Conservation (phyloP, 495 filamentous ascomycete species). For the Xylaria venustula region DNA sequence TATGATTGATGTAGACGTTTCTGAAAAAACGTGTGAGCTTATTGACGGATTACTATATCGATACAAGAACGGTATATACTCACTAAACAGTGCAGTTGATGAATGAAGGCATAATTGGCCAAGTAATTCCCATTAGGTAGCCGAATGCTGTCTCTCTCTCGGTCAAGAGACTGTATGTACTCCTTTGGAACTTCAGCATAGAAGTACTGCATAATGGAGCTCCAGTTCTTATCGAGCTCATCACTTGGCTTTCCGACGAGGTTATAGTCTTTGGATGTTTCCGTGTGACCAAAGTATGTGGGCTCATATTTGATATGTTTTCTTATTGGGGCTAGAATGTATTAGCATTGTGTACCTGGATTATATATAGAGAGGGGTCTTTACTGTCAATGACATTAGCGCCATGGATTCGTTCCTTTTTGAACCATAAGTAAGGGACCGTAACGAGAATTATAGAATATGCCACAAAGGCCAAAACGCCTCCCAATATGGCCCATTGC, state of each 20-base stretch:
- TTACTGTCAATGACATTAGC: constrained; percentile 12
- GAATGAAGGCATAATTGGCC: constrained; percentile 13
- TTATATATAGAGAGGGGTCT: neutral
- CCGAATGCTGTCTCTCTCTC: constrained; percentile 11
- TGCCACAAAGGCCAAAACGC: neutral
- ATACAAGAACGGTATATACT: too few relatives aligned
- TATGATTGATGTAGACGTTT: constrained; percentile 15
- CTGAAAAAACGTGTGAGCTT: too few relatives aligned
- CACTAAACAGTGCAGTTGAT: constrained; percentile 9
- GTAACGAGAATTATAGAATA: neutral
- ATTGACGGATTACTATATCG: too few relatives aligned
- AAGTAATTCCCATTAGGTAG: constrained; percentile 12
- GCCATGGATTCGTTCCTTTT: constrained; percentile 5
- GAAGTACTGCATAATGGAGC: constrained; percentile 11
- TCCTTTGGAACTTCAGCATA: constrained; percentile 12
- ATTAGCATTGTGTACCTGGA: neutral
- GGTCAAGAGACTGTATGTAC: constrained; percentile 10
- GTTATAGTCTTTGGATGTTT: constrained; percentile 8
- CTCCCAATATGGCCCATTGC: neutral
- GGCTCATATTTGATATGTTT: constrained; percentile 13
- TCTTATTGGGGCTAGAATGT: constrained; percentile 1
- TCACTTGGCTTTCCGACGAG: constrained; percentile 7
- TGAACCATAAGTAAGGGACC: constrained; percentile 4
- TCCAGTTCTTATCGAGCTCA: constrained; percentile 9
- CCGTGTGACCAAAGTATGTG: constrained; percentile 12